These are phyloP conservation scores for Botrytis byssoidea DNA, from an alignment of 2,329 filamentous ascomycete species.

Conservation along the genomic window DNA sequence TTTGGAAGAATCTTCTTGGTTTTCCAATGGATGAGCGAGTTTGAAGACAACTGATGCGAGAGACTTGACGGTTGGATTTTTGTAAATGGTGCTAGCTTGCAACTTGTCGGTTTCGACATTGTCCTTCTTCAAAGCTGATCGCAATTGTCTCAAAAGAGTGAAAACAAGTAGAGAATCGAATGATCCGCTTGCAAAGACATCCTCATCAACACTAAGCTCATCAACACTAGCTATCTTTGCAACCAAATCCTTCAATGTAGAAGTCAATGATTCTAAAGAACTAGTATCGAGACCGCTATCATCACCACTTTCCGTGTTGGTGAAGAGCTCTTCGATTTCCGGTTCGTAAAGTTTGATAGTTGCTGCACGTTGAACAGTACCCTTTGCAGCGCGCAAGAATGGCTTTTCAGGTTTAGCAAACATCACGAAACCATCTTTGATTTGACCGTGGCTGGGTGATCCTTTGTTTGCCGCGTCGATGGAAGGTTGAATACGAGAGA, in stretches of 20 bases:
- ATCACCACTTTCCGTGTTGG: background rate
- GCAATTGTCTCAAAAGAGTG: constrained; percentile 18
- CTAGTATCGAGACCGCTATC: background rate
- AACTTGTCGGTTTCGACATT: constrained; percentile 6
- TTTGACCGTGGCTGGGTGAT: constrained; percentile 15
- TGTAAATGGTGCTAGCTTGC: constrained; percentile 19
- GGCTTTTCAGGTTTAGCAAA: constrained; percentile 20
- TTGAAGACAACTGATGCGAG: constrained; percentile 15
- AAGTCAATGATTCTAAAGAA: constrained; percentile 3
- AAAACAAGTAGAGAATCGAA: constrained; percentile 20
- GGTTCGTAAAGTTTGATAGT: constrained; percentile 17
- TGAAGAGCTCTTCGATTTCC: constrained; percentile 24
- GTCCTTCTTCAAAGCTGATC: constrained; percentile 14
- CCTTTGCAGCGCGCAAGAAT: constrained; percentile 23
- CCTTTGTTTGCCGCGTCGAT: constrained; percentile 21
- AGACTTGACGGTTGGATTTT: constrained; percentile 13
- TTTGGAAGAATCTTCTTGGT: background rate
- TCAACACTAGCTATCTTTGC: constrained; percentile 6
- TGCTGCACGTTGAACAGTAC: constrained; percentile 21
- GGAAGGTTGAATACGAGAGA: constrained; percentile 30
- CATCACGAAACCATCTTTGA: constrained; percentile 10
- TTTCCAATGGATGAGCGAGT: constrained; percentile 5
- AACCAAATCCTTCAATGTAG: constrained; percentile 5
- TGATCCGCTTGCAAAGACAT: constrained; percentile 17
- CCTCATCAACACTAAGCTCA: constrained; percentile 1